phyloP scores from a whole-genome alignment of 768 basidiomycete species.

The Boletus tylopilopsis region DNA sequence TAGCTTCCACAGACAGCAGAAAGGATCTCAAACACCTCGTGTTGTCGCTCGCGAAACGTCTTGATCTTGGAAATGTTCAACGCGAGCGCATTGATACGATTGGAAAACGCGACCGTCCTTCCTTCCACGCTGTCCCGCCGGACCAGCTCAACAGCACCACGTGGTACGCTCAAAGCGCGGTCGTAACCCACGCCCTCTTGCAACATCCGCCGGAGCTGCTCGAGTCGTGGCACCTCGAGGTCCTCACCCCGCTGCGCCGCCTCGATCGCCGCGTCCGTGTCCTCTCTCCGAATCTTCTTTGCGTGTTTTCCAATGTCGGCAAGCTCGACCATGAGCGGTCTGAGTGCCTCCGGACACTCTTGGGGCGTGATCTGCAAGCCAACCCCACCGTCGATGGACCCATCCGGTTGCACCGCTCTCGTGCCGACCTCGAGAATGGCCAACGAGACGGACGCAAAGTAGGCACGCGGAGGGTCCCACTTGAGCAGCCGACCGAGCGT shows the following conservation, averaged over 20 bases:
- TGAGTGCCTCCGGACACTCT: conserved; percentile 60
- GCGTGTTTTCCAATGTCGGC: conserved; percentile 50
- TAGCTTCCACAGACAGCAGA: conserved; percentile 23
- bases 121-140: conserved; percentile 55
- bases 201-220: conserved; percentile 54
- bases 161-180: neutral
- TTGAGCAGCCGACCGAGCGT: conserved; percentile 53
- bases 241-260: conserved; percentile 31
- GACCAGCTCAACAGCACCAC: conserved; percentile 20
- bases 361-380: conserved; percentile 52
- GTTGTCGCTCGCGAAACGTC: conserved; percentile 71
- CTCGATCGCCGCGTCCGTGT: conserved; percentile 50
- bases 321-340: conserved; percentile 70
- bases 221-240: conserved; percentile 46
- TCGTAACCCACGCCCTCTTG: conserved; percentile 54
- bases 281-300: conserved; percentile 48
- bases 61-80: conserved; percentile 65
- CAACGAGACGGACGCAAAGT: conserved; percentile 71
- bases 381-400: conserved; percentile 45
- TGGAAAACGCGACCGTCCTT: conserved; percentile 66
- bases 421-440: conserved; percentile 70
- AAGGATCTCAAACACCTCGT: conserved; percentile 61
- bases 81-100: conserved; percentile 72
- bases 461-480: conserved; percentile 67
- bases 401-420: conserved; percentile 43